Conservation (phyloP, 208 protist species). For the Phytomonas sp. region DNA sequence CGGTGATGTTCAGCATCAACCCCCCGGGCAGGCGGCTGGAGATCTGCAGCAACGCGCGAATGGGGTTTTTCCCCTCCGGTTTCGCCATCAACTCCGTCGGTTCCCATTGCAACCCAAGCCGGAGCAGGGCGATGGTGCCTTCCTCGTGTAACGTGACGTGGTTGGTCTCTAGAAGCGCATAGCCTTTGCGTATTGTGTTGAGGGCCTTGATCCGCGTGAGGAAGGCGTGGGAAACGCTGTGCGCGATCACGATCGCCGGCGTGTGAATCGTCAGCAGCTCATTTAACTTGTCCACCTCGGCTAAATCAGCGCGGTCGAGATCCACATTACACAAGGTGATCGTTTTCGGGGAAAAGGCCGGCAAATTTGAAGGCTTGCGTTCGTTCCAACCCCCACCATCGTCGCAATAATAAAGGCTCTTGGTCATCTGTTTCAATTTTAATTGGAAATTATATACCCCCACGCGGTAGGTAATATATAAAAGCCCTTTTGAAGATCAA, state of each 20-base stretch:
- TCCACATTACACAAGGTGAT: constrained; percentile 62
- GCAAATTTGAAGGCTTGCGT: constrained; percentile 20
- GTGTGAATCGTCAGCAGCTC: constrained; percentile 31
- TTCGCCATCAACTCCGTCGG: constrained; percentile 35
- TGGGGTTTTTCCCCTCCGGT: constrained; percentile 30
- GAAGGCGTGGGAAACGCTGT: constrained; percentile 35
- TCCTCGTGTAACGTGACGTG: constrained; percentile 47
- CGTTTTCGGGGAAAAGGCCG: constrained; percentile 17
- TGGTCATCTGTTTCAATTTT: not conserved
- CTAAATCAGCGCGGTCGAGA: constrained; percentile 25
- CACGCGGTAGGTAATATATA: not conserved
- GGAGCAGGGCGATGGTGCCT: constrained; percentile 51
- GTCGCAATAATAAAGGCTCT: constrained; percentile 53
- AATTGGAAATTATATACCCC: not conserved
- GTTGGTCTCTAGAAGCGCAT: constrained; percentile 54
- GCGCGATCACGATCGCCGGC: constrained; percentile 60
- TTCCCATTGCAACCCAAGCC: constrained; percentile 47
- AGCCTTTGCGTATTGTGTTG: constrained; percentile 43
- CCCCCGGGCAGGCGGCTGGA: constrained; percentile 25
- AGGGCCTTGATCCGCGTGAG: constrained; percentile 54
- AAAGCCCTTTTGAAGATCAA: not conserved
- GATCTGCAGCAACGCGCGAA: constrained; percentile 40
- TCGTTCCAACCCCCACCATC: constrained; percentile 60
- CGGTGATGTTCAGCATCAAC: constrained; percentile 32
- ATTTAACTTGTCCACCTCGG: constrained; percentile 52